A percentile compares a stretch with the other conserved stretches of the same genome.
These are phyloP conservation scores for Chenopodium suecicum DNA, from an alignment of 148 eudicot species.

Conservation along the genomic window DNA sequence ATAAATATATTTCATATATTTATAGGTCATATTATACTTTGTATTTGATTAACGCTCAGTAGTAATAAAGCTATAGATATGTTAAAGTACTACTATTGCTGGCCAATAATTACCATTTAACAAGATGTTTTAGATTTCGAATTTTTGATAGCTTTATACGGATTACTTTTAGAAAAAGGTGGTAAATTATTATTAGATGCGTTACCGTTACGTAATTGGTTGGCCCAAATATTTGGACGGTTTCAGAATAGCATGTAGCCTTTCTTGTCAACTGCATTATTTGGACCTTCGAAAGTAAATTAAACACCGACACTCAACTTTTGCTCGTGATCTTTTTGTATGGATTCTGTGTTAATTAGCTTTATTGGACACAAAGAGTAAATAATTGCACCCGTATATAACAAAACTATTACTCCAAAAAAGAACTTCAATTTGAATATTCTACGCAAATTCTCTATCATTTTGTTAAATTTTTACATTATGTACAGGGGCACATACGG, in stretches of 20 bases:
- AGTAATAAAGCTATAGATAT: not conserved
- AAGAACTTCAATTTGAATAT: too few species aligned
- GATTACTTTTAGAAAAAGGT: not conserved
- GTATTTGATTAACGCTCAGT: too few species aligned
- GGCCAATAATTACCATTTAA: not conserved
- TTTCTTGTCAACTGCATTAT: not conserved
- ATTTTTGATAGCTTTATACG: not conserved
- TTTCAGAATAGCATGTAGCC: not conserved
- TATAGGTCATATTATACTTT: too few species aligned
- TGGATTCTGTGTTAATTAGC: not conserved
- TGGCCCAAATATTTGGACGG: slow-evolving; percentile 20
- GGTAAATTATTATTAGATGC: not conserved
- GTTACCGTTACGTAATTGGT: not conserved
- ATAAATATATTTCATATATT: too few species aligned
- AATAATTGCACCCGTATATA: too few species aligned
- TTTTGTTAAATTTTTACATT: not conserved
- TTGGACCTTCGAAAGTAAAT: not conserved
- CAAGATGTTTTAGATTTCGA: not conserved
- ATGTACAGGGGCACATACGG: slow-evolving; percentile 61
- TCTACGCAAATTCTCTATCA: too few species aligned
- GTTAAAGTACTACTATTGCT: not conserved
- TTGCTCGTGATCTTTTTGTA: not conserved
- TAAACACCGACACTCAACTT: slow-evolving; percentile 12
- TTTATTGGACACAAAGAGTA: not conserved
- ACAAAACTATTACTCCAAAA: too few species aligned